Evolutionary conservation across 805 yeast species (phyloP).

Genomic region (Candida nitratophila): DNA sequence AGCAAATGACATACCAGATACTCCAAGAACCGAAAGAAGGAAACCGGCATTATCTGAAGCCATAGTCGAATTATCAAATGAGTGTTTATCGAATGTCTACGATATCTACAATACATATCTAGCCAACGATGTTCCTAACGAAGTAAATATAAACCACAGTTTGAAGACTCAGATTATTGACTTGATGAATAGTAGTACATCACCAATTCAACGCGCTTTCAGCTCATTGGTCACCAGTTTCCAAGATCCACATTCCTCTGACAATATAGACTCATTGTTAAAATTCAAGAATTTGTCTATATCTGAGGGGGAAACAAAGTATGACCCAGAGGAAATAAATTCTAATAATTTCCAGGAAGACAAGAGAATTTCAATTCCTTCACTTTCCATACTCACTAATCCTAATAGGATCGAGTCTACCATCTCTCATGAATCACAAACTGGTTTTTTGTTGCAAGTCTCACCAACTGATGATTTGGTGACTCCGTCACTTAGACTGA

Average conservation of each 20-base stretch:
- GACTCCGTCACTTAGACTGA: conserved; percentile 25
- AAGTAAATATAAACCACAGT: conserved; percentile 58
- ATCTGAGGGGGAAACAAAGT: not conserved
- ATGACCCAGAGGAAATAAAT: too few relatives aligned
- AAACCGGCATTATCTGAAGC: conserved; percentile 29
- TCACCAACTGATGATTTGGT: conserved; percentile 29
- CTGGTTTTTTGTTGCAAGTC: not conserved
- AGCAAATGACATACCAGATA: not conserved
- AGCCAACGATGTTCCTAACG: conserved; percentile 58
- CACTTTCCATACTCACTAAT: not conserved
- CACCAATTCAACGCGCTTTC: not conserved
- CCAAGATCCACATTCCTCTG: not conserved
- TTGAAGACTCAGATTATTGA: conserved; percentile 26
- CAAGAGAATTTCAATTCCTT: too few relatives aligned
- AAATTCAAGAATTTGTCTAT: conserved; percentile 5
- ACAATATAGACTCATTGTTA: conserved; percentile 1
- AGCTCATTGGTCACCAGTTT: not conserved
- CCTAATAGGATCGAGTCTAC: not conserved
- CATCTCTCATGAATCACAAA: not conserved
- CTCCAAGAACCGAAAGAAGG: conserved; percentile 16
- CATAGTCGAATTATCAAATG: conserved; percentile 37
- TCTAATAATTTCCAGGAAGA: too few relatives aligned
- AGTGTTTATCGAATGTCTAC: conserved; percentile 55
- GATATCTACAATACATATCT: conserved; percentile 61
- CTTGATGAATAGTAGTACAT: conserved; percentile 9